Evolutionary conservation across 306 rosid genomes (phyloP).

Genomic region (Vigna trinervia): DNA sequence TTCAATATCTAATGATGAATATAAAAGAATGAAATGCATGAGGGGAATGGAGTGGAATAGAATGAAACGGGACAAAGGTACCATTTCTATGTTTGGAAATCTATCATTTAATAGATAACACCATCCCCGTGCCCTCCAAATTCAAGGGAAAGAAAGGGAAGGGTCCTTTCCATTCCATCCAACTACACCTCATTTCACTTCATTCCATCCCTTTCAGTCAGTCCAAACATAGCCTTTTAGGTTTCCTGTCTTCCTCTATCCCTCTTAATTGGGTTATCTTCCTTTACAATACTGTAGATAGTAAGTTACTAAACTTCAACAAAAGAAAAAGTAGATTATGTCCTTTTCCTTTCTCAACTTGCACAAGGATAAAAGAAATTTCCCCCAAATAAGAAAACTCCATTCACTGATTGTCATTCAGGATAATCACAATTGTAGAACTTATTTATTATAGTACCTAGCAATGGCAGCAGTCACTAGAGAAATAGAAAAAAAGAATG

Average conservation of each 20-base stretch:
- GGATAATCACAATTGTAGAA: no score
- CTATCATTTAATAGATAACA: not conserved
- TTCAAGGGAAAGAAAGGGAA: not conserved
- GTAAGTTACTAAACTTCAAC: not conserved
- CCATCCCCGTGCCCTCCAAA: not conserved
- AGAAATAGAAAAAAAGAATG: no score
- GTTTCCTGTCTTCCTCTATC: not conserved
- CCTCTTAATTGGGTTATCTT: not conserved
- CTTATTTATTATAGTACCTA: no score
- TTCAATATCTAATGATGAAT: not conserved
- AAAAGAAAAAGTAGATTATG: not conserved
- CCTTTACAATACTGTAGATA: not conserved
- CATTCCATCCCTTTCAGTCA: not conserved
- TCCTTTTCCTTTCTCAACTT: no score
- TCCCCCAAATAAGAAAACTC: no score
- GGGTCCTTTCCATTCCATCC: not conserved
- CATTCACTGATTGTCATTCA: no score
- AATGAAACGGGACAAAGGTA: not conserved
- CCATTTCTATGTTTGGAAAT: not conserved
- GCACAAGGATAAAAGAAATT: no score
- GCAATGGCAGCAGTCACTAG: no score
- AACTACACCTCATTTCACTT: not conserved
- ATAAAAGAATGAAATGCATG: not conserved
- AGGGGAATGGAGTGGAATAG: not conserved
- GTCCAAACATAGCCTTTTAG: not conserved